Conservation (phyloP, 192 early-diverging fungal genomes). For the Coemansia reversa region DNA sequence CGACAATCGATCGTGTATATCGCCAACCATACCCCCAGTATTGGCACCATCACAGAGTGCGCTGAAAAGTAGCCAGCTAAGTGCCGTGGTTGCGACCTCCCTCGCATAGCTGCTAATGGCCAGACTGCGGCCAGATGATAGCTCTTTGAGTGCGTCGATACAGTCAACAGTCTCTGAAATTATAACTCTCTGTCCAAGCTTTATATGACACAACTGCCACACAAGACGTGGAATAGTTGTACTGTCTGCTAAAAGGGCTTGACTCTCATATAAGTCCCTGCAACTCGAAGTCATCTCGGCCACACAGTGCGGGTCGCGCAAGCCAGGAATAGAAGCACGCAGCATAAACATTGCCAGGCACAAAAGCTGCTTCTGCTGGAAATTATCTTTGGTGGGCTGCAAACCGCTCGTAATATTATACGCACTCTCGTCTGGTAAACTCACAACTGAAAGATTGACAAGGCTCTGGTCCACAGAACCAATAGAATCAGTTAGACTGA, state of each 20-base stretch:
- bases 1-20: slow-evolving; percentile 1
- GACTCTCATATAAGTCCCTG: background rate
- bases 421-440: slow-evolving; percentile 39
- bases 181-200: background rate
- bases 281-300: background rate
- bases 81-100: background rate
- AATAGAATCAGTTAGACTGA: background rate
- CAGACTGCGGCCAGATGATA: background rate
- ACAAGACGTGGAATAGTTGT: slow-evolving; percentile 3
- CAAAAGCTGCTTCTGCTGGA: slow-evolving; percentile 4
- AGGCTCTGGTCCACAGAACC: slow-evolving; percentile 27
- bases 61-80: slow-evolving; percentile 24
- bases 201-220: slow-evolving; percentile 25
- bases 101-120: slow-evolving; percentile 7
- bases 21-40: background rate
- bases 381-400: background rate
- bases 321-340: background rate
- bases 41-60: slow-evolving; percentile 1
- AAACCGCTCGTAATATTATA: slow-evolving; percentile 16
- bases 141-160: slow-evolving; percentile 7
- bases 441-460: slow-evolving; percentile 34
- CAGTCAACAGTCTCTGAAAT: background rate
- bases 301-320: background rate
- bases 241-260: background rate
- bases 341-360: slow-evolving; percentile 17